phyloP scores from a whole-genome alignment of 768 basidiomycete species.

The Tulasnella sp. region DNA sequence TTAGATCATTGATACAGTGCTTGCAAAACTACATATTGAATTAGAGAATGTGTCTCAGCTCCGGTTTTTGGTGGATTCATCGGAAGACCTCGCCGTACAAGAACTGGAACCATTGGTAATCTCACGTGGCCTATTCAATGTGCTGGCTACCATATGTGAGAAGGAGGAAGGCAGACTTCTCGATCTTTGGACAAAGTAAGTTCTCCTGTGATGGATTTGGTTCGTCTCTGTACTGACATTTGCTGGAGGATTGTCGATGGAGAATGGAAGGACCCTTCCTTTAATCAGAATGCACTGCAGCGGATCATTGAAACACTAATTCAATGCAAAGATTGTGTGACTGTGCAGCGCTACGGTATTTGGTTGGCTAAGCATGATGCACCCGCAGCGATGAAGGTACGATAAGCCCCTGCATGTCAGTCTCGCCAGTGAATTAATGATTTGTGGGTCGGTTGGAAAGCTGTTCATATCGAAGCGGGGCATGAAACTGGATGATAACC shows the following conservation, averaged over 20 bases:
- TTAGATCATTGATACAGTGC: constrained; percentile 69
- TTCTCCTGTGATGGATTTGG: constrained; percentile 10
- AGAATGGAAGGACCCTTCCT: constrained; percentile 47
- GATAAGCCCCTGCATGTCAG: not conserved
- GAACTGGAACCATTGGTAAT: constrained; percentile 53
- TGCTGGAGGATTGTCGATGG: constrained; percentile 48
- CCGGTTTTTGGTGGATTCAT: constrained; percentile 40
- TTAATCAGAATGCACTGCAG: constrained; percentile 43
- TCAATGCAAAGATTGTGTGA: constrained; percentile 42
- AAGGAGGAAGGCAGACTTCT: constrained; percentile 50
- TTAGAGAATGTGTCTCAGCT: constrained; percentile 50
- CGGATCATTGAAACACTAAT: constrained; percentile 46
- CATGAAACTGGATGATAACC: constrained; percentile 47
- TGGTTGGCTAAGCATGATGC: constrained; percentile 65
- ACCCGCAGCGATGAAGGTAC: constrained; percentile 58
- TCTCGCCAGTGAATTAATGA: constrained; percentile 5
- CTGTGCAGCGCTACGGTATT: constrained; percentile 62
- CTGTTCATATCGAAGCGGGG: constrained; percentile 49
- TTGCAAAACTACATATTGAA: constrained; percentile 59
- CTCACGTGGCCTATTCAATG: constrained; percentile 41
- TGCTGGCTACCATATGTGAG: constrained; percentile 48
- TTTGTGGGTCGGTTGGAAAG: too few relatives aligned
- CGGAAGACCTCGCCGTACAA: constrained; percentile 38
- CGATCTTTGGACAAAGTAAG: constrained; percentile 55
- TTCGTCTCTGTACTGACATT: constrained; percentile 10